Conservation (phyloP, 768 basidiomycete species). For the Tricholoma furcatifolium region DNA sequence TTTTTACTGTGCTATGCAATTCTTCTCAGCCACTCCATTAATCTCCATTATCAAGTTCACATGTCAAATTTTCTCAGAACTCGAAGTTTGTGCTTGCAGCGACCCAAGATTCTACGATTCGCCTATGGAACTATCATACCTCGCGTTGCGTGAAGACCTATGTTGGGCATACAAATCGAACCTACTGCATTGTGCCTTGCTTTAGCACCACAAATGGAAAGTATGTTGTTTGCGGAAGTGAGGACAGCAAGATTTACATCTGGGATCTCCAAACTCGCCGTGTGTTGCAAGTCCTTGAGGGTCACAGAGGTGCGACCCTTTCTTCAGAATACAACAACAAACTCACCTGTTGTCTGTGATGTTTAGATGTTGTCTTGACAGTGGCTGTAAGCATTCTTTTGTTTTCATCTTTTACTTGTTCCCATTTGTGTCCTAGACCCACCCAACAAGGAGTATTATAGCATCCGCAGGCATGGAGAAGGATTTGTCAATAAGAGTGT, state of each 20-base stretch:
- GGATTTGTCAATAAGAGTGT: conserved; percentile 80
- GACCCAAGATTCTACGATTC: conserved; percentile 92
- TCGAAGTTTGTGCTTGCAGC: conserved; percentile 86
- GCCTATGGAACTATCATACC: conserved; percentile 92
- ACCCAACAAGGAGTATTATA: conserved; percentile 72
- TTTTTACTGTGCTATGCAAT: neutral
- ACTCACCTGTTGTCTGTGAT: neutral
- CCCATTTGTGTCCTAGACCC: conserved; percentile 47
- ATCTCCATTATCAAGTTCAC: conserved; percentile 72
- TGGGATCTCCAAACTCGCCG: conserved; percentile 88
- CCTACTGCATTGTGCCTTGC: conserved; percentile 74
- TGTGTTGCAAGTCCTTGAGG: conserved; percentile 71
- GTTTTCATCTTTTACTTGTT: conserved; percentile 12
- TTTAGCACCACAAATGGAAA: conserved; percentile 60
- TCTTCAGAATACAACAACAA: neutral
- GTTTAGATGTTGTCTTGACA: conserved; percentile 65
- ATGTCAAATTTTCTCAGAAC: conserved; percentile 91
- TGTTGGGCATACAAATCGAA: conserved; percentile 81
- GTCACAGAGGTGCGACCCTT: conserved; percentile 66
- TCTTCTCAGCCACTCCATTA: conserved; percentile 7
- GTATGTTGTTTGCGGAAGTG: conserved; percentile 85
- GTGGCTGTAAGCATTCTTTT: conserved; percentile 55
- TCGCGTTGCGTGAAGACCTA: conserved; percentile 94
- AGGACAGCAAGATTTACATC: conserved; percentile 84
- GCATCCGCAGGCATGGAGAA: conserved; percentile 92